Evolutionary conservation across 306 rosid species (phyloP).

Genomic region (Styphnolobium japonicum): DNA sequence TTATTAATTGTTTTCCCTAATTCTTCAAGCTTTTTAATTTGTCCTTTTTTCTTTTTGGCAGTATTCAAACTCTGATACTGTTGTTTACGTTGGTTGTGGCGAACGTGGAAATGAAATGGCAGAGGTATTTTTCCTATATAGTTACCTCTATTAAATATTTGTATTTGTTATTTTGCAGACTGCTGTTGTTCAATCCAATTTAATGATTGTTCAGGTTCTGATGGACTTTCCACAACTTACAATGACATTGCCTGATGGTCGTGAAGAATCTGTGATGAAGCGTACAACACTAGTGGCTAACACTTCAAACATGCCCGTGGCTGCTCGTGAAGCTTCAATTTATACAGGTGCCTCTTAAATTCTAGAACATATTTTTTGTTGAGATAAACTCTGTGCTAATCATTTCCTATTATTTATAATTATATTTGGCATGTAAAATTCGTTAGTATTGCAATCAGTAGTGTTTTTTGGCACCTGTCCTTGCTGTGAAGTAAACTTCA

Average conservation of each 20-base stretch:
- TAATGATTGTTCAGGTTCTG: constrained; percentile 61
- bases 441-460: constrained; percentile 5
- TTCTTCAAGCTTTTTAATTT: constrained; percentile 13
- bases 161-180: background rate
- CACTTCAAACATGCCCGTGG: constrained; percentile 99
- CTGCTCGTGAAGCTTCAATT: constrained; percentile 99
- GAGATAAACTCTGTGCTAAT: background rate
- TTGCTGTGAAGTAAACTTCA: background rate
- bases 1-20: background rate
- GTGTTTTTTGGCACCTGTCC: constrained; percentile 6
- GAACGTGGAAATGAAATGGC: constrained; percentile 99
- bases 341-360: constrained; percentile 68
- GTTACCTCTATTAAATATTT: background rate
- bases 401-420: background rate
- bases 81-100: constrained; percentile 96
- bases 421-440: constrained; percentile 6
- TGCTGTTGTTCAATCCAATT: constrained; percentile 20
- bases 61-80: constrained; percentile 97
- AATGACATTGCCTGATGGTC: constrained; percentile 99
- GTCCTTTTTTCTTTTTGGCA: constrained; percentile 35
- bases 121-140: constrained; percentile 49
- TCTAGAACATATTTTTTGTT: background rate
- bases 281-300: constrained; percentile 99
- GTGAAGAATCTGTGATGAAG: constrained; percentile 99
- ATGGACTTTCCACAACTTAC: constrained; percentile 99